Evolutionary conservation across 2,329 filamentous ascomycete genomes (phyloP).

Genomic region (Fusarium algeriense): DNA sequence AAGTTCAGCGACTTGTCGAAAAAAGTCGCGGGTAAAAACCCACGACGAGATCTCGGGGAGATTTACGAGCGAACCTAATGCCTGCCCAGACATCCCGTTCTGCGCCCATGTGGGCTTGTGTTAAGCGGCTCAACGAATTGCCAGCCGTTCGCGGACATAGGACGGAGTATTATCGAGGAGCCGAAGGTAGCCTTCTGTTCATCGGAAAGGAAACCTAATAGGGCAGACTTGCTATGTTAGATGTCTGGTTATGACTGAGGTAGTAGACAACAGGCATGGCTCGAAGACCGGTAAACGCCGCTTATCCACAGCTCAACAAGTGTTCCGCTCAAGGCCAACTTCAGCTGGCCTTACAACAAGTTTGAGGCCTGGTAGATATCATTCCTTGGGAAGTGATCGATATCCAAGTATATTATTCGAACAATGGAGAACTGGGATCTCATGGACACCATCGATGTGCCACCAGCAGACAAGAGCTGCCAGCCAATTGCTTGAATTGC

Average conservation of each 20-base stretch:
- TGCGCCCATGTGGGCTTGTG: slow-evolving; percentile 4
- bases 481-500: slow-evolving; percentile 2
- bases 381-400: slow-evolving; percentile 14
- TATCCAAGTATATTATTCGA: background rate
- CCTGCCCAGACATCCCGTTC: background rate
- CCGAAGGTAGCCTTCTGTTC: slow-evolving; percentile 10
- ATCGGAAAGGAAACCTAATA: slow-evolving; percentile 16
- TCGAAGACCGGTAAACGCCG: slow-evolving; percentile 3
- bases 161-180: slow-evolving; percentile 9
- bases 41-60: slow-evolving; percentile 6
- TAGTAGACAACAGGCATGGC: background rate
- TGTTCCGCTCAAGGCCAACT: background rate
- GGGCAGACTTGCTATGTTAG: background rate
- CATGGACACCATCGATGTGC: slow-evolving; percentile 10
- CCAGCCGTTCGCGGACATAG: slow-evolving; percentile 4
- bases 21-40: slow-evolving; percentile 4
- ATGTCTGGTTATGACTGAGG: background rate
- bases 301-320: background rate
- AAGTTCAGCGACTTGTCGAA: background rate
- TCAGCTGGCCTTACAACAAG: background rate
- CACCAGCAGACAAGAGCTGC: slow-evolving; percentile 6
- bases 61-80: background rate
- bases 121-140: background rate
- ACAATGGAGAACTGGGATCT: slow-evolving; percentile 14
- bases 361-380: background rate